A percentile compares a stretch with the other conserved stretches of the same genome.
These are phyloP conservation scores for Globisporangium radiosum DNA, from an alignment of 352 stramenopile genomes.

Conservation along the genomic window DNA sequence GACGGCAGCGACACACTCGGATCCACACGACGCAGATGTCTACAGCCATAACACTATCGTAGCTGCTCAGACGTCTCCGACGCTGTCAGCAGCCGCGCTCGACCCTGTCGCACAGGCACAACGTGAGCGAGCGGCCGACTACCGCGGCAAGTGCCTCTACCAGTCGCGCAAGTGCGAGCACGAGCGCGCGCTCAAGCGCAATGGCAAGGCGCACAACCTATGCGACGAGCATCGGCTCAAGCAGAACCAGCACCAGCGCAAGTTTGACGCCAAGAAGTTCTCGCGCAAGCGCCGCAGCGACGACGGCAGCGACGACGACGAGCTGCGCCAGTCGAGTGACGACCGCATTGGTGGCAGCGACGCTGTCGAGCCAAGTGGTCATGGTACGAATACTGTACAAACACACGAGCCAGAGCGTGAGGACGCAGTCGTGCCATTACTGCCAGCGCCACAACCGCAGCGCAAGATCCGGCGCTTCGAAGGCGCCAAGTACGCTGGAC, in stretches of 20 bases:
- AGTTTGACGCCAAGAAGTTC: constrained; percentile 81
- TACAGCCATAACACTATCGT: too few species aligned
- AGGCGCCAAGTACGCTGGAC: constrained; percentile 5
- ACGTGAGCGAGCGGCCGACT: constrained; percentile 13
- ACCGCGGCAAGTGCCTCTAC: constrained; percentile 66
- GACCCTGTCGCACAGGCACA: not conserved
- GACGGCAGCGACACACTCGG: not conserved
- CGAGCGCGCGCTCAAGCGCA: constrained; percentile 72
- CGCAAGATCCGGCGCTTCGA: constrained; percentile 16
- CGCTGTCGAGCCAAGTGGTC: too few species aligned
- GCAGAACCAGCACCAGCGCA: constrained; percentile 80
- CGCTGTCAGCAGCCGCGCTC: not conserved
- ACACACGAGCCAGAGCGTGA: not conserved
- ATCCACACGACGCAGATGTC: not conserved
- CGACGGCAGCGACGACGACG: constrained; percentile 10
- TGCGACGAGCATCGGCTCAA: constrained; percentile 71
- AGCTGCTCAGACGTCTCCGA: too few species aligned
- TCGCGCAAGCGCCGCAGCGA: constrained; percentile 30
- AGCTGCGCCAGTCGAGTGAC: not conserved
- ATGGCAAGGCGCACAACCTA: constrained; percentile 71
- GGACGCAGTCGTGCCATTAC: not conserved
- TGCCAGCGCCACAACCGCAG: not conserved
- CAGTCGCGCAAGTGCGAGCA: constrained; percentile 79
- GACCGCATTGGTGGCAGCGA: not conserved
- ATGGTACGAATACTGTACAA: not conserved